These are phyloP conservation scores for Taphrina confusa DNA, from an alignment of 1,139 yeast genomes.

Conservation along the genomic window DNA sequence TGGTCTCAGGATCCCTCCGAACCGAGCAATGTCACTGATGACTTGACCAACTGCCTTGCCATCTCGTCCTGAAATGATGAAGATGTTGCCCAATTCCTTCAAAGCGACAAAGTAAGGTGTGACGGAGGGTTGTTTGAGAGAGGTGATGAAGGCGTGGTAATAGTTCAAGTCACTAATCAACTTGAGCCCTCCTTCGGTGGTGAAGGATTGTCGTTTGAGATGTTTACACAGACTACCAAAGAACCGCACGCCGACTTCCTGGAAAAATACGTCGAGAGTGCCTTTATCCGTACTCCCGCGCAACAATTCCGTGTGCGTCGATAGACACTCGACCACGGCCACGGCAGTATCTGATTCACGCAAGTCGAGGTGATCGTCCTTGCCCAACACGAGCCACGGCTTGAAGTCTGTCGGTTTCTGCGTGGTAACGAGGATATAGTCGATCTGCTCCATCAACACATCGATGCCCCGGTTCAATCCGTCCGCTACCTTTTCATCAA, in stretches of 20 bases:
- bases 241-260: conserved; percentile 86
- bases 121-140: conserved; percentile 66
- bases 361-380: conserved; percentile 30
- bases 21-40: conserved; percentile 78
- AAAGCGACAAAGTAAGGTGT: conserved; percentile 77
- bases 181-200: conserved; percentile 78
- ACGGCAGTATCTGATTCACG: conserved; percentile 49
- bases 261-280: conserved; percentile 87
- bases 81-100: conserved; percentile 80
- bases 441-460: conserved; percentile 76
- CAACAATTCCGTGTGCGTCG: conserved; percentile 71
- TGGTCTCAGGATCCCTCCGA: conserved; percentile 85
- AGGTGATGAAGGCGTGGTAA: conserved; percentile 68
- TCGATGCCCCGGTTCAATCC: conserved; percentile 90
- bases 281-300: conserved; percentile 85
- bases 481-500: conserved; percentile 87
- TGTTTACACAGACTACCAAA: conserved; percentile 75
- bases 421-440: conserved; percentile 54
- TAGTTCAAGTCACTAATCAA: conserved; percentile 61
- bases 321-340: conserved; percentile 62
- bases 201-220: conserved; percentile 66
- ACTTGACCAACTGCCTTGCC: conserved; percentile 83
- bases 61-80: conserved; percentile 69
- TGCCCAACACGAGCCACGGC: conserved; percentile 45
- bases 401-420: conserved; percentile 60